A percentile compares a stretch with the other conserved stretches of the same genome.
Evolutionary conservation across 1,139 yeast species (phyloP).

Genomic region (Nakaseomyces sp.): DNA sequence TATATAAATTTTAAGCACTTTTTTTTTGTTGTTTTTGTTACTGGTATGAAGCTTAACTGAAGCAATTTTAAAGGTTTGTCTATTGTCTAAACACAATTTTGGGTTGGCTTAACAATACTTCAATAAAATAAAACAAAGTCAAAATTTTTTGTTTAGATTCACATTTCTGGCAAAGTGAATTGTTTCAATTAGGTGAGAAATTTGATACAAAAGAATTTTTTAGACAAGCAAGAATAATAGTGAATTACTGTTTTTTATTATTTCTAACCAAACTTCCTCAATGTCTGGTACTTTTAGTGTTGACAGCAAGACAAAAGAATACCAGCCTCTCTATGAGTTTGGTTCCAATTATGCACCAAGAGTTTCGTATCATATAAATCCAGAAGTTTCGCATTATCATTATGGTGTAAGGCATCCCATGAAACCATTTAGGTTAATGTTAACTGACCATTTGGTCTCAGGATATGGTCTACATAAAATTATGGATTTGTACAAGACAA

Average conservation of each 20-base stretch:
- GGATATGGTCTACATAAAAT: conserved; percentile 78
- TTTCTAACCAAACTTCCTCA: background rate
- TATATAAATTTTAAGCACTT: background rate
- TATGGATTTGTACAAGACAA: conserved; percentile 83
- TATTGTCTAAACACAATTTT: no score
- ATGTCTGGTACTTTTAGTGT: conserved; percentile 29
- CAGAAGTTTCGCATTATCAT: conserved; percentile 72
- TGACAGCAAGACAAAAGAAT: conserved; percentile 50
- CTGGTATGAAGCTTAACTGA: background rate
- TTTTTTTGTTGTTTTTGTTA: background rate
- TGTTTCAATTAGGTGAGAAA: no score
- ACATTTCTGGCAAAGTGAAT: no score
- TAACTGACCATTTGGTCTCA: conserved; percentile 84
- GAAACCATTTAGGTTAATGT: conserved; percentile 94
- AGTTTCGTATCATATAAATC: conserved; percentile 85
- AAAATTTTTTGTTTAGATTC: no score
- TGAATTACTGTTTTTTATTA: no score
- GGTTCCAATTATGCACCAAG: conserved; percentile 38
- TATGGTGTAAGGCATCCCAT: conserved; percentile 93
- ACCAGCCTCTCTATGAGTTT: conserved; percentile 47
- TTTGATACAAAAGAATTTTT: no score
- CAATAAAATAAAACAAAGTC: no score
- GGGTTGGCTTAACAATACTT: no score
- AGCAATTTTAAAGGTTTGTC: no score
- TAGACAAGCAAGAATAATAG: no score